Base-by-base conservation (phyloP, 2,329 filamentous ascomycete species). In the Sclerotinia borealis region DNA sequence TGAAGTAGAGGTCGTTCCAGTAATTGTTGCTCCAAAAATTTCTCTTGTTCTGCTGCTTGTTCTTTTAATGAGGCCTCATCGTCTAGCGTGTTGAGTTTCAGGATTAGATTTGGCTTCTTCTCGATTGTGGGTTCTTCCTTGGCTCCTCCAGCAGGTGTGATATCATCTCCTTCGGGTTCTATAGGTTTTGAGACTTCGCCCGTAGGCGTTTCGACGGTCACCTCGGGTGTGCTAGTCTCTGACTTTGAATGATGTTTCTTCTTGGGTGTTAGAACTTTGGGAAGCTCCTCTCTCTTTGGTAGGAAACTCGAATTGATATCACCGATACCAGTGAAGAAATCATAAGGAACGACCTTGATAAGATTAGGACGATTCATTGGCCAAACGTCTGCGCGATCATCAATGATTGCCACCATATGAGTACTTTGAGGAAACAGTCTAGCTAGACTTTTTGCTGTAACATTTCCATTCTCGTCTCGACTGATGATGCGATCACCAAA, bases 331-430 rank as follows among this genome's bases (percentile, higher is more conserved):
- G 96, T 91, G 78, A 98, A 99, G 77, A 99, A 99, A 75, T 98
- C 93, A 75, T 96, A 99, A 0, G 93, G 92, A 1, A 88, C 87
- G 39, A 99, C 95, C 75, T 96, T 96, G 78, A 99, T 92, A 41
- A 99, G 83, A 72, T 99, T 97, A 6, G 90, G 85, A 70, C 90
- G 89, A 82, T 96, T 98, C 69, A 88, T 86, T 1, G 86, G 86
- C 95, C 95, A 99, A 9, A 99, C 93, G 75, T 99, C 95, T 60
- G 92, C 92, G 69, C 95, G 86, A 76, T 99, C 95, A 74, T 99
- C 95, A 68, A 99, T 99, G 71, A 99, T 97, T 64, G 97, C 93
- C 0, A 97, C 96, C 95, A 99, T 99, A 76, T 96, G 93, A 7
- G 93, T 98, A 76, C 96, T 96, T 65, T 96, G 91, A 6, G 96